These are phyloP conservation scores for Candida parachauliodes DNA, from an alignment of 805 yeast species.

Conservation along the genomic window DNA sequence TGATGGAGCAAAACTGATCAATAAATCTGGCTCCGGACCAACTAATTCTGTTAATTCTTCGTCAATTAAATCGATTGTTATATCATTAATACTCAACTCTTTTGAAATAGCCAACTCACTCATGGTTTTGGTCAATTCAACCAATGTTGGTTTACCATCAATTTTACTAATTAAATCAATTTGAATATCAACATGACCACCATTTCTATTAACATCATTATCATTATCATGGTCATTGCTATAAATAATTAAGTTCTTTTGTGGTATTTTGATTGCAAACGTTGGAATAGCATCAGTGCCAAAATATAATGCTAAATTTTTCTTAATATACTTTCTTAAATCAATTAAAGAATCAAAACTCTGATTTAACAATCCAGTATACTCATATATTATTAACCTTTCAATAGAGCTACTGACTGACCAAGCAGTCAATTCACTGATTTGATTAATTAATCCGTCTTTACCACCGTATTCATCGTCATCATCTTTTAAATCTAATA, in stretches of 20 bases:
- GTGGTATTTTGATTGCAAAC: constrained; percentile 64
- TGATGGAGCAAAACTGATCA: constrained; percentile 80
- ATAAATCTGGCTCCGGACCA: constrained; percentile 89
- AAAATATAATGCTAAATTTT: constrained; percentile 65
- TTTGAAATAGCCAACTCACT: constrained; percentile 64
- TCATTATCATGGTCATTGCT: constrained; percentile 17
- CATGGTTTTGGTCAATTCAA: constrained; percentile 82
- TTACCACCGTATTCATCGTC: constrained; percentile 88
- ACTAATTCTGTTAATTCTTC: constrained; percentile 69
- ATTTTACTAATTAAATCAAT: constrained; percentile 64
- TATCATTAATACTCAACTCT: constrained; percentile 60
- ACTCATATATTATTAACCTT: constrained; percentile 71
- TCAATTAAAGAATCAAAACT: constrained; percentile 35
- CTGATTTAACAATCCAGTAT: constrained; percentile 62
- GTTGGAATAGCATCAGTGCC: constrained; percentile 68
- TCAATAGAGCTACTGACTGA: constrained; percentile 83
- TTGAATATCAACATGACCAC: constrained; percentile 47
- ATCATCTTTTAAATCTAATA: constrained; percentile 68
- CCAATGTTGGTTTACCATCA: constrained; percentile 89
- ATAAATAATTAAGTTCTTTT: constrained; percentile 48
- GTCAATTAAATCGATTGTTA: constrained; percentile 73
- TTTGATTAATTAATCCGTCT: constrained; percentile 73
- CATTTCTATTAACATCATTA: constrained; percentile 23
- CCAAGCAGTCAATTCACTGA: constrained; percentile 83
- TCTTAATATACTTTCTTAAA: constrained; percentile 52